Base-by-base conservation (phyloP, 1,284 basidiomycete species). In the Ceratobasidium sp. region DNA sequence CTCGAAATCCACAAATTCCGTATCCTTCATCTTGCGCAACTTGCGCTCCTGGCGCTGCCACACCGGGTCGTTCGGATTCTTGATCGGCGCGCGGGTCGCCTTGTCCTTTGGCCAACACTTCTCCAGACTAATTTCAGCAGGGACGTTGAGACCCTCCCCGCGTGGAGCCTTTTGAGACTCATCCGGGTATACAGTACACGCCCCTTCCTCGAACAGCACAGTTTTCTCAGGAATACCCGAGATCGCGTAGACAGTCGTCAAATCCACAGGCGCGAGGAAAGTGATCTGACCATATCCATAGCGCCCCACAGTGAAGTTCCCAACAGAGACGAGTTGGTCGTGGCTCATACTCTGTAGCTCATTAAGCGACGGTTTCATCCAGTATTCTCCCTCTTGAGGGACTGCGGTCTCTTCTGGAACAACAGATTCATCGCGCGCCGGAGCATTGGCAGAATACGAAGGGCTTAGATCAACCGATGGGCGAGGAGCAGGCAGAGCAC, bases 101-200 rank as follows among this genome's bases (percentile, higher is more conserved):
- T 97, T 97, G 86, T 99, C 96, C 77, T 92, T 88, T 50, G 95
- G 90, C 93, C 94, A 99, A 86, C 96, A 97, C 61, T 91, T 89
- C 80, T 95, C 87, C 48, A 99, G 87, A 69, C 90, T 89, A 82
- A 99, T 91, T 78, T 89, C 88, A 26, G 97, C 96, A 42, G 90
- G 91, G 20, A 97, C 95, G 83, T 99, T 99, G 78, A 99, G 87
- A 15, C 97, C 98, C 48, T 92, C 88, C 38, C 97, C 96, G 38
- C 91, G 88, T 5, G 91, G 89, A 0, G 94, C 94, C 83, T 96
- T 96, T 50, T 81, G 73, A 79, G 86, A 85, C 83, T 90, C 91
- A 80, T 98, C 96, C 1, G 96, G 96, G 84, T 99, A 99, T 66
- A 99, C 96, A 77, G 91, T 92, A 82, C 95, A 94, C 84, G 98